Evolutionary conservation across 345 rosid species (phyloP).

Genomic region (rapeseed (Brassica napus)): Da-Ae NC_063443.1:10660001-10660500

Average conservation of each 20-base stretch:
- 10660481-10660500: background rate
- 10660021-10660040: background rate
- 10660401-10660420: background rate
- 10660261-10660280: background rate
- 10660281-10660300: background rate
- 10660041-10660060: background rate
- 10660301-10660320: background rate
- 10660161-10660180: background rate
- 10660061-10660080: background rate
- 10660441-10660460: too few relatives aligned
- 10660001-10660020: background rate
- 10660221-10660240: background rate
- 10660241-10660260: background rate
- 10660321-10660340: background rate
- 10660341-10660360: background rate
- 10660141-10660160: background rate
- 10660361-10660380: background rate
- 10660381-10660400: slow-evolving; percentile 9
- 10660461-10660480: slow-evolving; percentile 7
- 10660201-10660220: background rate
- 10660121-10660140: background rate
- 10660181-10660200: background rate
- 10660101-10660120: background rate
- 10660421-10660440: background rate
- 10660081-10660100: background rate